Evolutionary conservation across 177 flowering plant species (phyloP).

Genomic region (Vitis hybrid): DNA sequence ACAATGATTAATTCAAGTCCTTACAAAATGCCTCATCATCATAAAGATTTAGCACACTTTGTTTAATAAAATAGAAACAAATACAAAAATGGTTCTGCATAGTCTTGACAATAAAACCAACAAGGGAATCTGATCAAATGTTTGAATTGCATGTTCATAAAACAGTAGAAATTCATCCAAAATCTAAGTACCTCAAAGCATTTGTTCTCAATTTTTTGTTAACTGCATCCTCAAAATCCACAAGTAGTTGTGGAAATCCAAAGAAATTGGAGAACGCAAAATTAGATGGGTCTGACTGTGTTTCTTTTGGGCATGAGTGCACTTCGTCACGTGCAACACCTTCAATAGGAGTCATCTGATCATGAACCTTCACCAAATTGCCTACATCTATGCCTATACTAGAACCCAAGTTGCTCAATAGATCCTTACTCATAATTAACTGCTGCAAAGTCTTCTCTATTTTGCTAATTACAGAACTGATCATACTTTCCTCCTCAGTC

Average conservation of each 20-base stretch:
- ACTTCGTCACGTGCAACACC: slow-evolving; percentile 2
- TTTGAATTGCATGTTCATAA: background rate
- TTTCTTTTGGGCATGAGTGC: slow-evolving; percentile 5
- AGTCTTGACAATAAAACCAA: too few relatives aligned
- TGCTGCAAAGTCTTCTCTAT: slow-evolving; percentile 41
- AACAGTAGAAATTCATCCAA: background rate
- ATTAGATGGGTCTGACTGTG: slow-evolving; percentile 8
- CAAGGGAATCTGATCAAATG: too few relatives aligned
- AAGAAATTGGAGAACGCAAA: slow-evolving; percentile 13
- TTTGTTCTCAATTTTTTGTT: slow-evolving; percentile 24
- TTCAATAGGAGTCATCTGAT: slow-evolving; percentile 11
- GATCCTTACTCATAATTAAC: slow-evolving; percentile 21
- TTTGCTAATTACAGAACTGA: slow-evolving; percentile 30
- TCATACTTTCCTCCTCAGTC: slow-evolving; percentile 27
- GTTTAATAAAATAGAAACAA: too few relatives aligned
- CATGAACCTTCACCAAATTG: slow-evolving; percentile 8
- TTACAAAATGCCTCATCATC: too few relatives aligned
- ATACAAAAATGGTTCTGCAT: too few relatives aligned
- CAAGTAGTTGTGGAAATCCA: slow-evolving; percentile 24
- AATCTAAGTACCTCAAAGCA: slow-evolving; percentile 40
- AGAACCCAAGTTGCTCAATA: slow-evolving; percentile 28
- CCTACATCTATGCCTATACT: slow-evolving; percentile 18
- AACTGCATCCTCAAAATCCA: slow-evolving; percentile 31
- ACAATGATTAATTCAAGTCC: too few relatives aligned
- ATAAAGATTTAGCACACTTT: too few relatives aligned